These are phyloP conservation scores for Diversispora epigaea DNA, from an alignment of 192 early-diverging fungal species.

Conservation along the genomic window DNA sequence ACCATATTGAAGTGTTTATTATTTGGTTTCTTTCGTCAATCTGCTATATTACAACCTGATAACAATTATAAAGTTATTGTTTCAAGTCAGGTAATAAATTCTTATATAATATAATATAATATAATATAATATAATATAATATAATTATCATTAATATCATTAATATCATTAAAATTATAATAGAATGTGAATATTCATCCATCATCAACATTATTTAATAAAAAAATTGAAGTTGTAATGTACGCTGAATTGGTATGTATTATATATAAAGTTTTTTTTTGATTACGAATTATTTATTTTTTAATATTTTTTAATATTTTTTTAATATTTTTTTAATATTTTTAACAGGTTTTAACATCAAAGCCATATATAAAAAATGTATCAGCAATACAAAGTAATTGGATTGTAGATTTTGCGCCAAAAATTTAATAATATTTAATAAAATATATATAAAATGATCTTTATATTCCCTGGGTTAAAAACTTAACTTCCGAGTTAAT, in stretches of 20 bases:
- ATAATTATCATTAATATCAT: background rate
- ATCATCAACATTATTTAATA: slow-evolving; percentile 78
- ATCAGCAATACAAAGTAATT: slow-evolving; percentile 74
- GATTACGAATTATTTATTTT: slow-evolving; percentile 11
- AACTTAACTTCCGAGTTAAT: too few species aligned
- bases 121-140: too few species aligned
- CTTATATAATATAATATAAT: background rate
- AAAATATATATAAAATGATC: too few species aligned
- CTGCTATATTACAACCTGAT: slow-evolving; percentile 83
- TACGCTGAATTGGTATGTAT: slow-evolving; percentile 78
- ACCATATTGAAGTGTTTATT: slow-evolving; percentile 81
- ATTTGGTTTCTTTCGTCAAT: slow-evolving; percentile 86
- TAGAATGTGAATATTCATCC: slow-evolving; percentile 88
- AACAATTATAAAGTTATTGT: slow-evolving; percentile 79
- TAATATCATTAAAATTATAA: slow-evolving; percentile 47
- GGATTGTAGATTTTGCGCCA: slow-evolving; percentile 53
- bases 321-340: background rate
- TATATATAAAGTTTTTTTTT: slow-evolving; percentile 8
- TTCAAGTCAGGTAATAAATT: slow-evolving; percentile 36
- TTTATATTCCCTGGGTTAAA: too few species aligned
- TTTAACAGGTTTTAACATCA: slow-evolving; percentile 71
- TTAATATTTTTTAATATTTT: background rate
- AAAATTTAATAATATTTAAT: background rate
- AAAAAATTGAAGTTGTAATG: slow-evolving; percentile 75
- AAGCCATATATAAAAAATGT: slow-evolving; percentile 86